phyloP scores from a whole-genome alignment of 352 stramenopile genomes.

The Globisporangium paroecandrum region DNA sequence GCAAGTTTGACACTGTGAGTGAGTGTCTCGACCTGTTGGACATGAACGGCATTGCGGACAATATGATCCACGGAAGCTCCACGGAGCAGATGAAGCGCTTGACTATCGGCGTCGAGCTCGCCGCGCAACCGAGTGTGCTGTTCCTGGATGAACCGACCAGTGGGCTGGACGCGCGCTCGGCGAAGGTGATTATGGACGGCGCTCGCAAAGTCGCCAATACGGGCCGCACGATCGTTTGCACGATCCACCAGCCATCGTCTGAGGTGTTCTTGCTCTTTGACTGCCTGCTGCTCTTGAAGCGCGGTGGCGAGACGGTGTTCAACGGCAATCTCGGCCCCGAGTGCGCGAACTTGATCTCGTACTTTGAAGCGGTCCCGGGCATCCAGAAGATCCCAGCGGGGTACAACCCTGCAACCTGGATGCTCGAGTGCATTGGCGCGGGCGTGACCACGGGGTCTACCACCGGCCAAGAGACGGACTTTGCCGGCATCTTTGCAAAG shows the following conservation, averaged over 20 bases:
- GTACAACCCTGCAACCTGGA: constrained; percentile 32
- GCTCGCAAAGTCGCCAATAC: constrained; percentile 8
- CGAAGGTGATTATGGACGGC: constrained; percentile 17
- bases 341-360: constrained; percentile 20
- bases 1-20: constrained; percentile 20
- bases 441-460: constrained; percentile 31
- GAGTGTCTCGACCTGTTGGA: constrained; percentile 19
- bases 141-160: constrained; percentile 5
- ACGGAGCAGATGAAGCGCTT: constrained; percentile 16
- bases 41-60: constrained; percentile 17
- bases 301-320: constrained; percentile 50
- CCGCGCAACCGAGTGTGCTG: constrained; percentile 7
- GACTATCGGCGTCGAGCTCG: constrained; percentile 6
- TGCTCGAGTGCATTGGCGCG: constrained; percentile 24
- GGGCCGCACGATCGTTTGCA: constrained; percentile 18
- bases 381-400: constrained; percentile 19
- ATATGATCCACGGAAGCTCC: constrained; percentile 21
- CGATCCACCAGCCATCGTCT: constrained; percentile 12
- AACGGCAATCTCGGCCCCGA: constrained; percentile 21
- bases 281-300: constrained; percentile 70
- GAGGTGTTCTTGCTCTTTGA: constrained; percentile 52
- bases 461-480: not conserved
- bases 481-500: not conserved
- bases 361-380: constrained; percentile 27
- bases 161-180: constrained; percentile 3